Percentiles rank a stretch among this genome's conserved stretches.
Conservation (phyloP, 208 protist species). For the Histomonas meleagridis region DNA sequence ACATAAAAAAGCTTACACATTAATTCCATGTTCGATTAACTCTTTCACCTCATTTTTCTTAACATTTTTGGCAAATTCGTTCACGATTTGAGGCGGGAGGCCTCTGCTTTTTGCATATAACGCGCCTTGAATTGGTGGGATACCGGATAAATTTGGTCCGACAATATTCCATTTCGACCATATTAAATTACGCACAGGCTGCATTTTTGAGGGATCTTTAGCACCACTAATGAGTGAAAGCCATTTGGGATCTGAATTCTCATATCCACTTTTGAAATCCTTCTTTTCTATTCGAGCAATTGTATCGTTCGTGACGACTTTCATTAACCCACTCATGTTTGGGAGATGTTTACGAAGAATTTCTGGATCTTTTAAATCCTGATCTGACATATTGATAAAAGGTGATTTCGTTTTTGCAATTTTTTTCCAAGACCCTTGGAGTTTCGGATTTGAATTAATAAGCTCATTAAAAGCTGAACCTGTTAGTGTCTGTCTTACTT, state of each 20-base stretch:
- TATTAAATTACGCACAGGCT: no score
- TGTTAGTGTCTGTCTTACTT: neutral
- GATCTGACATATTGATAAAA: neutral
- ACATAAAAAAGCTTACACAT: no score
- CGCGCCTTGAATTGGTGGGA: no score
- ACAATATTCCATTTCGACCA: no score
- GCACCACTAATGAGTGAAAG: no score
- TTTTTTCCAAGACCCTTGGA: neutral
- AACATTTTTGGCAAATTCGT: no score
- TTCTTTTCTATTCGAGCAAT: neutral
- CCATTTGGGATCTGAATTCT: neutral
- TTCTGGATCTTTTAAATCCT: neutral
- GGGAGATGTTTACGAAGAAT: neutral
- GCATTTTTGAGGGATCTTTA: no score
- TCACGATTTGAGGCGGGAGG: no score
- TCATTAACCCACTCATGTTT: neutral
- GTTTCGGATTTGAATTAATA: neutral
- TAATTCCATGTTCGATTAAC: no score
- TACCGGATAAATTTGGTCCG: no score
- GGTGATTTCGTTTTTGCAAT: neutral
- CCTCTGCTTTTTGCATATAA: no score
- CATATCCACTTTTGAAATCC: neutral
- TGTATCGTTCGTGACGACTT: neutral
- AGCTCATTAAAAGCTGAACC: neutral
- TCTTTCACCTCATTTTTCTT: no score